These are phyloP conservation scores for Kalmusia sp. DNA, from an alignment of 2,329 filamentous ascomycete species.

Conservation along the genomic window DNA sequence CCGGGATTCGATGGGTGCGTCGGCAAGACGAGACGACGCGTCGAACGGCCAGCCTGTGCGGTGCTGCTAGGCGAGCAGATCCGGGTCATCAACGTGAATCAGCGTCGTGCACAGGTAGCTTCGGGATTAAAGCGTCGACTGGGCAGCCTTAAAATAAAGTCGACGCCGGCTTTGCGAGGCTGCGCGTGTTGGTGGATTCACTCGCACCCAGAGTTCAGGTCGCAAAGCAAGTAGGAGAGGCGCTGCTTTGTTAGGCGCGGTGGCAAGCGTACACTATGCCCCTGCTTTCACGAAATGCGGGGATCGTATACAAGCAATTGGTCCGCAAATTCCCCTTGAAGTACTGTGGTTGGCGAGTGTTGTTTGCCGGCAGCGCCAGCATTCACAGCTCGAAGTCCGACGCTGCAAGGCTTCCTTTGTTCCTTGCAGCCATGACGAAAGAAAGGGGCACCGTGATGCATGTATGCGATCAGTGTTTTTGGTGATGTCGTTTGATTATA, in stretches of 20 bases:
- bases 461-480: too few relatives aligned
- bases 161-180: background rate
- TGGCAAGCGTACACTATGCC: too few relatives aligned
- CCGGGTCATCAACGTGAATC: conserved; percentile 15
- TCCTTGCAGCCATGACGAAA: too few relatives aligned
- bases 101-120: conserved; percentile 6
- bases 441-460: too few relatives aligned
- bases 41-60: conserved; percentile 5
- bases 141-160: conserved; percentile 10
- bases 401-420: background rate
- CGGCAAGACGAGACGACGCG: conserved; percentile 7
- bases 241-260: background rate
- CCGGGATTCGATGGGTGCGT: background rate
- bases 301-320: background rate
- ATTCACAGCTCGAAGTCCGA: background rate
- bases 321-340: background rate
- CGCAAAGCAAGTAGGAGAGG: background rate
- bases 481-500: background rate
- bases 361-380: background rate
- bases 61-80: conserved; percentile 12
- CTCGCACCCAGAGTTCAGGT: background rate
- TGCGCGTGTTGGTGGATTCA: conserved; percentile 1
- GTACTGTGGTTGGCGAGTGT: too few relatives aligned
- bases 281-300: background rate
- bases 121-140: conserved; percentile 12